Base-by-base conservation (phyloP, 129 eudicot species). In the Apium graveolens region DNA sequence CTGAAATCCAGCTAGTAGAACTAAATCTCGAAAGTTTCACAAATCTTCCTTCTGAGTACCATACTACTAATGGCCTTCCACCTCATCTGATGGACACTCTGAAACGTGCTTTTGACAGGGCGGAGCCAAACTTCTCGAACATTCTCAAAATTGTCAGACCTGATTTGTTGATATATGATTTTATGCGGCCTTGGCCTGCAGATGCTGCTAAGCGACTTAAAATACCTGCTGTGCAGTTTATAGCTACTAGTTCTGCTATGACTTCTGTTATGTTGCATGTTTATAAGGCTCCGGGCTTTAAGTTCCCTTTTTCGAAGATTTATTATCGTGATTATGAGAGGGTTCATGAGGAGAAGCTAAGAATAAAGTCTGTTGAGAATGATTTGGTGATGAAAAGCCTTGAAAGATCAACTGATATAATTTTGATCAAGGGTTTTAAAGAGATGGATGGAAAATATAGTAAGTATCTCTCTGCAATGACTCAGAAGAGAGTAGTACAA, bases 21-120 rank as follows among this genome's bases (percentile, higher is more conserved):
- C 81, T 78, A 24, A 24, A 29, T 39, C 81, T 78, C n/a, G 39
- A 70, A 18, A 24, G 4, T 17, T 48, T 48, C 8, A 7, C 75
- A 8, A 70, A 78, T n/a, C 81, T 78, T 24, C 81, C 81, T 65
- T 60, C 75, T 1, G 11, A 29, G 5, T 65, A 63, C 42, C 81
- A 78, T 26, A 75, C 78, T 29, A 78, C 81, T 42, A 78, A 78
- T 10, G 74, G 81, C 32, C 81, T 78, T 38, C 81, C 81, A 12
- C 65, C 62, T 0, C 27, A 78, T 34, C 63, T 78, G 5, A 78
- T 78, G 81, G 11, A 17, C 9, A 66, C 81, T 49, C 44, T 78
- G 3, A 66, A 62, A 13, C 2, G 17, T 9, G 80, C 80, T 21
- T 77, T 57, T 39, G 80, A 55, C 74, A 18, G 9, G 39, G 18